These are phyloP conservation scores for Coffea canephora DNA, from an alignment of 257 asterid genomes.

Conservation along the genomic window DNA sequence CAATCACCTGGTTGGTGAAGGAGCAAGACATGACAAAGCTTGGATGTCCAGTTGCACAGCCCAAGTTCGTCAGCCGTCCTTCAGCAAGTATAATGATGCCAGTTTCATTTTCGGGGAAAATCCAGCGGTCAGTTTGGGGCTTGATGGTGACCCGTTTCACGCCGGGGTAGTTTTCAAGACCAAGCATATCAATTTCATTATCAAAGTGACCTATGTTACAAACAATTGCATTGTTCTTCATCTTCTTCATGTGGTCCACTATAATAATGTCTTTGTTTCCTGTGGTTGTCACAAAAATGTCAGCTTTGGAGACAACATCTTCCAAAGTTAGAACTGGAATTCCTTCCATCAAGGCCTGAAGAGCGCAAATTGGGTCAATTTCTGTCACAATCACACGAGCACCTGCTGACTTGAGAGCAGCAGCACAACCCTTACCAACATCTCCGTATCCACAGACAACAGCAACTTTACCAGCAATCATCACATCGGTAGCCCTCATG, in stretches of 20 bases:
- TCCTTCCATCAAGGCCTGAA: conserved; percentile 65
- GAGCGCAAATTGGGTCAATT: conserved; percentile 65
- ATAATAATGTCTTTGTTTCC: conserved; percentile 67
- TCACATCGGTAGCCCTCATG: conserved; percentile 65
- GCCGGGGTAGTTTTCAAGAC: conserved; percentile 57
- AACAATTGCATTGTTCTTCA: conserved; percentile 66
- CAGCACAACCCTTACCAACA: conserved; percentile 66
- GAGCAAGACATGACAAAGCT: conserved; percentile 70
- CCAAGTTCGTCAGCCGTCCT: conserved; percentile 69
- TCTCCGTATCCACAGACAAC: conserved; percentile 60
- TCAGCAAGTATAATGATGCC: conserved; percentile 55
- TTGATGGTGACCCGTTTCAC: conserved; percentile 52
- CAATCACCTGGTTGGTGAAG: conserved; percentile 63
- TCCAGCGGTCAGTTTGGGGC: conserved; percentile 61
- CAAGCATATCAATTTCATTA: conserved; percentile 57
- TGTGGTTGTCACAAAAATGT: conserved; percentile 65
- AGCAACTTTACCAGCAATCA: conserved; percentile 62
- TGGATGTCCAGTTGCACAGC: conserved; percentile 65
- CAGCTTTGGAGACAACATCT: conserved; percentile 48
- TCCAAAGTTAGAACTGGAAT: conserved; percentile 53
- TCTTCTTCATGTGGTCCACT: conserved; percentile 57
- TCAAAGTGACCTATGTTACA: conserved; percentile 73
- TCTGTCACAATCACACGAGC: conserved; percentile 65
- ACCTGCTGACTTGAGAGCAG: conserved; percentile 57
- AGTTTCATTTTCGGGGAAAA: conserved; percentile 41